A percentile compares a stretch with the other conserved stretches of the same genome.
phyloP scores from a whole-genome alignment of 352 stramenopile genomes.

The Nothophytophthora sp. region DNA sequence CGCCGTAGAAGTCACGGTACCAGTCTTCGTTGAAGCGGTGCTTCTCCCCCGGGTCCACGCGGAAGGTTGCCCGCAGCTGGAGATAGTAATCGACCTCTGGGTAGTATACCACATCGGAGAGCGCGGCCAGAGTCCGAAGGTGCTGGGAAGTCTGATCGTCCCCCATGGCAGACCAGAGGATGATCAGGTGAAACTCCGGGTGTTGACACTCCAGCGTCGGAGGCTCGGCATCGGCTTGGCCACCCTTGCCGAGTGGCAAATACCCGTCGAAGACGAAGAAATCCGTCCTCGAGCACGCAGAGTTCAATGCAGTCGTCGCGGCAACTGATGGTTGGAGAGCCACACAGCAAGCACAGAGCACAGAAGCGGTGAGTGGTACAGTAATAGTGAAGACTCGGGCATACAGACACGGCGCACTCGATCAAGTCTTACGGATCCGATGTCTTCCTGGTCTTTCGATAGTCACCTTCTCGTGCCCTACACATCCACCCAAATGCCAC shows the following conservation, averaged over 20 bases:
- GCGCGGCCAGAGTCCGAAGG: slow-evolving; percentile 12
- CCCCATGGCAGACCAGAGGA: slow-evolving; percentile 25
- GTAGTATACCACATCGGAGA: slow-evolving; percentile 23
- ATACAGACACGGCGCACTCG: background rate
- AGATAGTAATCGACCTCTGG: slow-evolving; percentile 22
- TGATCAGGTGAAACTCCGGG: slow-evolving; percentile 21
- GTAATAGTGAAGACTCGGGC: background rate
- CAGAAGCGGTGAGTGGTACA: background rate
- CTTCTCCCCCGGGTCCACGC: slow-evolving; percentile 6
- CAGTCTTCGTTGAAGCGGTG: slow-evolving; percentile 23
- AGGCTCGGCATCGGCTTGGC: background rate
- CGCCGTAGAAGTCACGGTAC: slow-evolving; percentile 26
- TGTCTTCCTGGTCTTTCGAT: slow-evolving; percentile 24
- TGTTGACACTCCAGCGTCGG: slow-evolving; percentile 1
- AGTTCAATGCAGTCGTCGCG: slow-evolving; percentile 1
- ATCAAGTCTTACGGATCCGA: slow-evolving; percentile 24
- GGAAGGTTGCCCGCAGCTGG: slow-evolving; percentile 7
- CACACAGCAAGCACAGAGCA: background rate
- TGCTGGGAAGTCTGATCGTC: slow-evolving; percentile 6
- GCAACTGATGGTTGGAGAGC: slow-evolving; percentile 7
- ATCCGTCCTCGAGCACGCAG: slow-evolving; percentile 26
- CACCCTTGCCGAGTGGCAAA: background rate
- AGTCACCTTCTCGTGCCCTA: slow-evolving; percentile 21
- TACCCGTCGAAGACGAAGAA: slow-evolving; percentile 32
- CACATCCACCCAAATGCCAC: background rate